Evolutionary conservation across 768 basidiomycete species (phyloP), one percentile per base, ranked within the genome.

Genomic region (Panaeolus papilionaceus): DNA sequence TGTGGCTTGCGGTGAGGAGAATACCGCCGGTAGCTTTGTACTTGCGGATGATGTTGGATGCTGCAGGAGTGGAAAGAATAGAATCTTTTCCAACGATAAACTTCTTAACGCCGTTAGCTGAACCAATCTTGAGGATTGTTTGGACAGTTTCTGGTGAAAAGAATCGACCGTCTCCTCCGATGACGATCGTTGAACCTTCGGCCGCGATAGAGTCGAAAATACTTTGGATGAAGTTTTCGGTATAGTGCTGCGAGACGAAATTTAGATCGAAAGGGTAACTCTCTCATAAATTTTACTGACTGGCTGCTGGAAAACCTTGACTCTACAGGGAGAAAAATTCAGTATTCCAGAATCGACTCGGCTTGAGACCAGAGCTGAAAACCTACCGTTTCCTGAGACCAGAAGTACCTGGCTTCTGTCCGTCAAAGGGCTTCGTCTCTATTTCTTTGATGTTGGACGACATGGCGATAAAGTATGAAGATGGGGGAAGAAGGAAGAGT

Each of bases 301-400:
- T 88, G 94, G 86, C 79, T 98, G 95, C 81, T 99, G 94, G 88
- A 99, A 99, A 73, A 99, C 89, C 82, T 97, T 98, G 79, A 99
- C 98, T 75, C 95, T 96, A 44, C 69, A 67, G 64, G 64, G 74
- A 69, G 78, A 67, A 72, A 65, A 72, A 70, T 70, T 68, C 64
- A 67, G 47, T 69, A 33, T 33, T 37, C 14, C 20, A 66, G 63
- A 14, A 63, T 23, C 38, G 58, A 70, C 63, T 38, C 47, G 8
- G 63, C 62, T 67, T 65, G 37, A 33, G 1, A 2, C 0, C 47
- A 23, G 1, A 54, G 45, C 66, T 49, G 62, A 1, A 14, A 12
- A 33, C 83, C 75, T 71, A 94, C 95, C 96, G 89, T 85, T 99
- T 99, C 75, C 98, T 88, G 61, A 99, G 89, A 71, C 98, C 98